Base-by-base conservation (phyloP, 2,329 filamentous ascomycete species). In the Trichoderma koningii region DNA sequence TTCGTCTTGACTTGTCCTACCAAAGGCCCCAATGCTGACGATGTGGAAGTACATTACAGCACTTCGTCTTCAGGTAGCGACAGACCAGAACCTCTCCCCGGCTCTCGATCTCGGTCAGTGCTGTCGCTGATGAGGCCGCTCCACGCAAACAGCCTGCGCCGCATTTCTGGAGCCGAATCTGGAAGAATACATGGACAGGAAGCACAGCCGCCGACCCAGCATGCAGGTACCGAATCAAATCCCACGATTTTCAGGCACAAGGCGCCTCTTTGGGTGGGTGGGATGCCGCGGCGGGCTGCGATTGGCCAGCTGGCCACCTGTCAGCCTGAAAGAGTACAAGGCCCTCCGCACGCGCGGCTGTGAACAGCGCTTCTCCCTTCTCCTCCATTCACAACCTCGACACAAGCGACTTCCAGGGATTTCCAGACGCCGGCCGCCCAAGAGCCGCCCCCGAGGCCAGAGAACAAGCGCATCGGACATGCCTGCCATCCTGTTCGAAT, bases 331-430 rank as follows among this genome's bases (percentile, higher is more conserved):
- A n/a, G 26, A 23, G 21, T 51, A 38, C n/a, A 60, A 19, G 45
- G 53, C 21, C 56, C 59, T 60, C 55, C 41, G 47, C 63, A 30
- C 28, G 63, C 63, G 63, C 63, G 63, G 55, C 57, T 65, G 56
- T 47, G 56, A 38, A 44, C 41, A 26, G 47, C 56, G 56, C 38
- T 19, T 56, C 57, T 55, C 45, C n/a, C 63, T 48, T 48, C 55
- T 55, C 56, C 63, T 65, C 56, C 63, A 62, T 62, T 65, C 57
- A 55, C 63, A 48, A 48, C 28, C 26, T 44, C 21, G 21, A 47
- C 56, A 30, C 63, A 55, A 65, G 63, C 56, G 63, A 62, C 63
- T 14, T 47, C 41, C 62, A 57, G 19, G 62, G 62, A 28, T 61
- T 14, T 14, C 47, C 38, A 65, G 56, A 57, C 63, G 63, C 63